A percentile compares a stretch with the other conserved stretches of the same genome.
phyloP scores from a whole-genome alignment of 2,329 filamentous ascomycete species.

The Sphaceloma murrayae region DNA sequence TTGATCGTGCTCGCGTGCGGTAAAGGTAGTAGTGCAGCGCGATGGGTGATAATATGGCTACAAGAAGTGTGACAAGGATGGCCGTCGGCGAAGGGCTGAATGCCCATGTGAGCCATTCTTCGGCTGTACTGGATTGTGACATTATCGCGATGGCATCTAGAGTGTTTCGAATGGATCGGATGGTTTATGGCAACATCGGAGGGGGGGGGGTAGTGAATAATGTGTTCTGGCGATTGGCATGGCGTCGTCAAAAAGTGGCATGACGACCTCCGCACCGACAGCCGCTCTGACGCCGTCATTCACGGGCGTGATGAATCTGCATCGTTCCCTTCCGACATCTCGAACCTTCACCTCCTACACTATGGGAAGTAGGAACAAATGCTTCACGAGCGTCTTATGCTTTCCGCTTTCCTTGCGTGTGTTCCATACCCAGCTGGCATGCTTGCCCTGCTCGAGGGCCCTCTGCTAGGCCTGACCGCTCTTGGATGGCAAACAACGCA shows the following conservation, averaged over 20 bases:
- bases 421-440: too few relatives aligned
- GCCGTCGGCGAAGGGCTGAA: slow-evolving; percentile 37
- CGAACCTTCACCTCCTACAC: too few relatives aligned
- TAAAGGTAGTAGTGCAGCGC: slow-evolving; percentile 69
- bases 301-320: too few relatives aligned
- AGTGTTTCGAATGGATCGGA: background rate
- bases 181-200: background rate
- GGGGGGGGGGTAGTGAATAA: too few relatives aligned
- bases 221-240: too few relatives aligned
- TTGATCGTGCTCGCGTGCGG: slow-evolving; percentile 54
- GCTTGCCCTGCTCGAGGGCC: too few relatives aligned
- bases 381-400: too few relatives aligned
- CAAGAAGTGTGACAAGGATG: slow-evolving; percentile 58
- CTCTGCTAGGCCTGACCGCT: too few relatives aligned
- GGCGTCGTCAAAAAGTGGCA: background rate
- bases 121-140: slow-evolving; percentile 7
- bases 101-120: slow-evolving; percentile 37
- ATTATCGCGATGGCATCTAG: background rate
- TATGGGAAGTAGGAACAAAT: too few relatives aligned
- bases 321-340: too few relatives aligned
- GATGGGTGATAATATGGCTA: slow-evolving; percentile 65
- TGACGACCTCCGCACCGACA: background rate
- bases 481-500: too few relatives aligned
- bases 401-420: too few relatives aligned
- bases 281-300: background rate